Conservation (phyloP, 306 rosid genomes). For the Dryas drummondii region DNA sequence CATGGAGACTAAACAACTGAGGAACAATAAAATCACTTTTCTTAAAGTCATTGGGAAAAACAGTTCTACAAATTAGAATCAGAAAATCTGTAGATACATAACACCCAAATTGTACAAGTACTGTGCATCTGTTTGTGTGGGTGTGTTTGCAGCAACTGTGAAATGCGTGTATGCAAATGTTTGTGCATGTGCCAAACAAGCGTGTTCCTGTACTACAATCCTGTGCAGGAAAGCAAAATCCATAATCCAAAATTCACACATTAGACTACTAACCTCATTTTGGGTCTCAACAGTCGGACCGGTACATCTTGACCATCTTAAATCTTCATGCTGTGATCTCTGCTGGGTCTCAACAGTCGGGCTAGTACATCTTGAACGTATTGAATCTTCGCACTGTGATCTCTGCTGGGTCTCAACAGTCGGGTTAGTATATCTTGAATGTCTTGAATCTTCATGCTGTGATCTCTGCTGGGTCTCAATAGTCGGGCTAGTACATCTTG, state of each 20-base stretch:
- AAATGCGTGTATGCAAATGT: background rate
- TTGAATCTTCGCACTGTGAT: conserved; percentile 33
- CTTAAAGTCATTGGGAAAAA: too few species aligned
- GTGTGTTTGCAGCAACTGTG: background rate
- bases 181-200: background rate
- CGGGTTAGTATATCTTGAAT: background rate
- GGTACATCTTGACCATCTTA: too few species aligned
- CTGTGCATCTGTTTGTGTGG: too few species aligned
- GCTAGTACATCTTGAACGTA: conserved; percentile 8
- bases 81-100: too few species aligned
- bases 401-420: conserved; percentile 16
- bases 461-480: conserved; percentile 36
- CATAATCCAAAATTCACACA: conserved; percentile 5
- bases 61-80: too few species aligned
- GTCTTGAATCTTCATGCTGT: conserved; percentile 25
- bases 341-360: conserved; percentile 14
- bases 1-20: background rate
- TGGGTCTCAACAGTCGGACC: background rate
- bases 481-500: conserved; percentile 24
- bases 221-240: conserved; percentile 3
- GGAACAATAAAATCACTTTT: too few species aligned
- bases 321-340: too few species aligned
- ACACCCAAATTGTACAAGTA: too few species aligned
- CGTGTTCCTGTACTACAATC: background rate
- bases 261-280: conserved; percentile 38